Evolutionary conservation across 495 filamentous ascomycete genomes (phyloP).

Genomic region (Lepidopterella palustris): DNA sequence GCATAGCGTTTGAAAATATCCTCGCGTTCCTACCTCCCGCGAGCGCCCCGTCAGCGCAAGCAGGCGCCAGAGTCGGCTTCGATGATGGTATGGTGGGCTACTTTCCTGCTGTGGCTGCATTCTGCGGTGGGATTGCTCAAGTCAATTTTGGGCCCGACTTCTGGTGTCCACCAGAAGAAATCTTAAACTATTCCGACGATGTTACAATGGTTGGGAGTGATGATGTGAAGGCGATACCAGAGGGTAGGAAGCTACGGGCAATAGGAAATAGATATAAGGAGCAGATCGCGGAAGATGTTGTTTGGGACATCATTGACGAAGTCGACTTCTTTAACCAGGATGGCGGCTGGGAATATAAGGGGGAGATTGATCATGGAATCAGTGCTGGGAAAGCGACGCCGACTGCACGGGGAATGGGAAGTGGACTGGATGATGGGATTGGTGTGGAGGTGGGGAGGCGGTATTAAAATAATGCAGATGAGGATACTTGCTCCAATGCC

Average conservation of each 20-base stretch:
- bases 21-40: slow-evolving; percentile 90
- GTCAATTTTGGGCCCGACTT: slow-evolving; percentile 86
- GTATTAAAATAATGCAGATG: slow-evolving; percentile 11
- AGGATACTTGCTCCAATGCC: not conserved
- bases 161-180: slow-evolving; percentile 71
- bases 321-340: slow-evolving; percentile 72
- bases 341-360: slow-evolving; percentile 41
- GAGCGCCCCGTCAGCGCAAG: slow-evolving; percentile 64
- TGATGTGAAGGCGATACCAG: slow-evolving; percentile 7
- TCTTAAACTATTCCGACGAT: slow-evolving; percentile 35
- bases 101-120: slow-evolving; percentile 88
- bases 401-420: slow-evolving; percentile 22
- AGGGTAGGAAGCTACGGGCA: slow-evolving; percentile 44
- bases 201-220: slow-evolving; percentile 45
- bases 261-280: slow-evolving; percentile 81
- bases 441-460: slow-evolving; percentile 26
- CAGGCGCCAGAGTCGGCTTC: slow-evolving; percentile 70
- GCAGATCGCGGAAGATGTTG: slow-evolving; percentile 89
- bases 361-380: slow-evolving; percentile 12
- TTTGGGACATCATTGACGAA: slow-evolving; percentile 89
- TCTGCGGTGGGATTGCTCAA: slow-evolving; percentile 82
- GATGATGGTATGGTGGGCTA: slow-evolving; percentile 95
- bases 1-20: slow-evolving; percentile 81
- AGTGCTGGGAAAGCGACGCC: slow-evolving; percentile 24
- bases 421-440: slow-evolving; percentile 24